Evolutionary conservation across 148 eudicot genomes (phyloP), one percentile per base, ranked within the genome.

Genomic region (Diospyros kaki): DNA sequence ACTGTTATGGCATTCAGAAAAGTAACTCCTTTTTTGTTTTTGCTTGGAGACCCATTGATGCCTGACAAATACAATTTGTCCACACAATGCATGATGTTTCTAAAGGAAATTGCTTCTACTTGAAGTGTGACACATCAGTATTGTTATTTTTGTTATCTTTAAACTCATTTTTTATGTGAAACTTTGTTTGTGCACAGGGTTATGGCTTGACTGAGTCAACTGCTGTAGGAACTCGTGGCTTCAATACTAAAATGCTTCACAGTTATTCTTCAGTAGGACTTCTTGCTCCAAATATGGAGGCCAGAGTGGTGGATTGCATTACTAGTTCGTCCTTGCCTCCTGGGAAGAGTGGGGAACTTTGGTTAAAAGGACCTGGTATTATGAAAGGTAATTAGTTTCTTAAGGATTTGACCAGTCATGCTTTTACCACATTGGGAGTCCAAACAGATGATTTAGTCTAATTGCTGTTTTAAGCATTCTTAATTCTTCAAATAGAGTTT

Each of bases 141-240:
- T n/a, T 39, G 52, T 44, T 46, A 5, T 59, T 48, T 15, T 58
- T 62, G 5, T 28, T 55, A 5, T 12, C 48, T 4, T 66, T 0
- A 52, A 2, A 4, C 7, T 43, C 42, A 52, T n/a, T 14, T 15
- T 61, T 8, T 39, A 13, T 11, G n/a, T 58, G 15, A 15, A 58
- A 55, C 55, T 68, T 63, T 48, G 53, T 45, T 71, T 64, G 42
- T 56, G 44, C 64, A 53, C 81, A 92, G 98, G 98, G 98, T 42
- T 95, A 95, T 83, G 98, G 98, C 77, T 83, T 95, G 96, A 95
- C 97, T 6, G 98, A 95, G 83, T 79, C 97, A 68, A 83, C 94
- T 58, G 98, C 98, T 41, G 84, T 95, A 9, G 98, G 89, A 69
- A 86, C 91, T 64, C 97, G 98, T 7, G 97, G 97, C 11, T 86